phyloP scores from a whole-genome alignment of 2,329 filamentous ascomycete genomes.

The Ilyonectria destructans region DNA sequence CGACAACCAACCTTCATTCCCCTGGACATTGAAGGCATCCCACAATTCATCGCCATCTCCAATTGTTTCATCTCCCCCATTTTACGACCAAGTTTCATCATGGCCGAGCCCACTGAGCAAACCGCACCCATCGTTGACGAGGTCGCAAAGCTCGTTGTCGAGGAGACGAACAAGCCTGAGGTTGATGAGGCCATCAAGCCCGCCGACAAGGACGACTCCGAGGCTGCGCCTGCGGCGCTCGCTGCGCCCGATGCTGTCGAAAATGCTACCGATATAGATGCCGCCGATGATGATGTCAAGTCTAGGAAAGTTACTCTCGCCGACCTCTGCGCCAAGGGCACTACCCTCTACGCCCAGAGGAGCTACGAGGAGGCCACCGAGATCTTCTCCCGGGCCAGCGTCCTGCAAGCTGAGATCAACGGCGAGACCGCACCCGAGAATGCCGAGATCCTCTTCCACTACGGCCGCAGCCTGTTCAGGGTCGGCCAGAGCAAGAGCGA shows the following conservation, averaged over 20 bases:
- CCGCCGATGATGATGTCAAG: slow-evolving; percentile 59
- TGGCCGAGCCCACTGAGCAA: slow-evolving; percentile 53
- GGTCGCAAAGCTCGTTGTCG: slow-evolving; percentile 34
- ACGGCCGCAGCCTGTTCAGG: slow-evolving; percentile 94
- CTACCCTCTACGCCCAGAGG: slow-evolving; percentile 89
- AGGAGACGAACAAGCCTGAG: slow-evolving; percentile 35
- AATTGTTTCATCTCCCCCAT: slow-evolving; percentile 12
- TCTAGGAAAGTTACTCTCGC: slow-evolving; percentile 77
- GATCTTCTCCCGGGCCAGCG: slow-evolving; percentile 88
- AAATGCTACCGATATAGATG: slow-evolving; percentile 45
- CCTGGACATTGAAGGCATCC: not conserved
- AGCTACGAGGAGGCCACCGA: slow-evolving; percentile 91
- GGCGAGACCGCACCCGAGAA: slow-evolving; percentile 94
- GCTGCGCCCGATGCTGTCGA: slow-evolving; percentile 21
- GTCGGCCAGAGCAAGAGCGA: slow-evolving; percentile 96
- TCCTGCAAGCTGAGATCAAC: slow-evolving; percentile 91
- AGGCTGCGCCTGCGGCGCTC: slow-evolving; percentile 40
- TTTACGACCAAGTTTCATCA: slow-evolving; percentile 32
- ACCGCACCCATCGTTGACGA: slow-evolving; percentile 42
- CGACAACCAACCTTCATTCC: slow-evolving; percentile 6
- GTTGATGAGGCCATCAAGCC: slow-evolving; percentile 33
- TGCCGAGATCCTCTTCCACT: slow-evolving; percentile 93
- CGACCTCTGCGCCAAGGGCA: slow-evolving; percentile 85
- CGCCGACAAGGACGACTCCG: slow-evolving; percentile 36
- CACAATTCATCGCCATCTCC: not conserved